phyloP scores from a whole-genome alignment of 2,329 filamentous ascomycete genomes.

The Allantophomopsis cytisporea region DNA sequence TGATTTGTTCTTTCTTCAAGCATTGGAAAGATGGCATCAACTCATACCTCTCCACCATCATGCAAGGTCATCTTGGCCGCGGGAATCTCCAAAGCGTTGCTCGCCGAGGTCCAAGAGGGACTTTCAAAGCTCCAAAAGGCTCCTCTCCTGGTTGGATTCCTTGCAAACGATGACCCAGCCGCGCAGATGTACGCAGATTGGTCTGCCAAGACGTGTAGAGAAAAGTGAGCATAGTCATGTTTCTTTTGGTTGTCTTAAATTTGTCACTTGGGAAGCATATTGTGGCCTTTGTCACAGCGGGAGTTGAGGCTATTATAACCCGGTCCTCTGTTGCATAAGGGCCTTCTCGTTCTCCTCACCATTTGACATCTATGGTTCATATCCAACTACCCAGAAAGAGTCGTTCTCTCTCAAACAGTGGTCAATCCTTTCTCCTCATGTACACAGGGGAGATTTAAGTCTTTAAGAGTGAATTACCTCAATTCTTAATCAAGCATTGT shows the following conservation, averaged over 20 bases:
- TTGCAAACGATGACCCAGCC: constrained; percentile 84
- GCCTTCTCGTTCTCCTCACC: no score
- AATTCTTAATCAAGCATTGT: no score
- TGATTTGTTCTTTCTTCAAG: no score
- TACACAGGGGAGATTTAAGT: constrained; percentile 1
- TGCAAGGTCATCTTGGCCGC: constrained; percentile 92
- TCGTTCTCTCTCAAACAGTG: no score
- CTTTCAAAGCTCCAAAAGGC: constrained; percentile 57
- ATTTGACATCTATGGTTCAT: no score
- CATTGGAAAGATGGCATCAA: neutral
- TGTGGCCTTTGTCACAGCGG: no score
- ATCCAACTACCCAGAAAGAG: no score
- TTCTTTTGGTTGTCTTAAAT: constrained; percentile 2
- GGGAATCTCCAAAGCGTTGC: constrained; percentile 70
- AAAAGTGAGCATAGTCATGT: constrained; percentile 57
- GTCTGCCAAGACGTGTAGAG: constrained; percentile 90
- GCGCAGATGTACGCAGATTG: constrained; percentile 91
- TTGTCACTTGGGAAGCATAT: no score
- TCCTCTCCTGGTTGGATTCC: constrained; percentile 78
- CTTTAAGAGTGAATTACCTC: no score
- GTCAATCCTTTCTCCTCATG: no score
- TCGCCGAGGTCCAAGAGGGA: constrained; percentile 65
- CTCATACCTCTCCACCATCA: constrained; percentile 16
- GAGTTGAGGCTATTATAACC: no score
- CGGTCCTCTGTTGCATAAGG: no score